Evolutionary conservation across 2,329 filamentous ascomycete species (phyloP).

Genomic region (Phialemonium atrogriseum): DNA sequence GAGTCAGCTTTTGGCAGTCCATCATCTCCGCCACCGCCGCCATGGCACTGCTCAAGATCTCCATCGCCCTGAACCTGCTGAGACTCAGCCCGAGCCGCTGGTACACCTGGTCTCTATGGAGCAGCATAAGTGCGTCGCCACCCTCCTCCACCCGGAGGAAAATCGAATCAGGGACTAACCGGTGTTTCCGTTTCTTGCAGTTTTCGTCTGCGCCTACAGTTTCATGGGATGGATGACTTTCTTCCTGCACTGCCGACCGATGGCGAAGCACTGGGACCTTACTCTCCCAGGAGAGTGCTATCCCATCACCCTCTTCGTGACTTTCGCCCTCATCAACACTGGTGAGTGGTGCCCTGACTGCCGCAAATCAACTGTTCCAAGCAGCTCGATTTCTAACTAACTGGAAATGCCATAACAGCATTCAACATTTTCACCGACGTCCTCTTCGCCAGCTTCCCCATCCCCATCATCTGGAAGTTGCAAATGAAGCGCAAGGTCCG

Average conservation of each 20-base stretch:
- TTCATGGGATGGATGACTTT: slow-evolving; percentile 14
- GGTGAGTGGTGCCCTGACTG: no score
- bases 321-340: slow-evolving; percentile 31
- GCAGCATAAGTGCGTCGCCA: slow-evolving; percentile 8
- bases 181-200: slow-evolving; percentile 1
- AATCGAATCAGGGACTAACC: no score
- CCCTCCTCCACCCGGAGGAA: no score
- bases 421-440: slow-evolving; percentile 36
- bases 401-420: no score
- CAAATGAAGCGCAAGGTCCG: slow-evolving; percentile 28
- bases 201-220: slow-evolving; percentile 13
- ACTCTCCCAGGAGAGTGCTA: slow-evolving; percentile 11
- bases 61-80: slow-evolving; percentile 13
- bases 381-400: no score
- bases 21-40: slow-evolving; percentile 29
- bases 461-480: slow-evolving; percentile 32
- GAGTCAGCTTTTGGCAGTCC: slow-evolving; percentile 35
- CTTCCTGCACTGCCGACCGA: slow-evolving; percentile 14
- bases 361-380: no score
- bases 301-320: slow-evolving; percentile 16
- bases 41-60: slow-evolving; percentile 12
- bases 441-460: slow-evolving; percentile 31
- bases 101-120: slow-evolving; percentile 17
- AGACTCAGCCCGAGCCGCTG: slow-evolving; percentile 14
- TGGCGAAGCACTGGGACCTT: slow-evolving; percentile 14